Base-by-base conservation (phyloP, 345 rosid species). In the Eucalyptus tenuipes region DNA sequence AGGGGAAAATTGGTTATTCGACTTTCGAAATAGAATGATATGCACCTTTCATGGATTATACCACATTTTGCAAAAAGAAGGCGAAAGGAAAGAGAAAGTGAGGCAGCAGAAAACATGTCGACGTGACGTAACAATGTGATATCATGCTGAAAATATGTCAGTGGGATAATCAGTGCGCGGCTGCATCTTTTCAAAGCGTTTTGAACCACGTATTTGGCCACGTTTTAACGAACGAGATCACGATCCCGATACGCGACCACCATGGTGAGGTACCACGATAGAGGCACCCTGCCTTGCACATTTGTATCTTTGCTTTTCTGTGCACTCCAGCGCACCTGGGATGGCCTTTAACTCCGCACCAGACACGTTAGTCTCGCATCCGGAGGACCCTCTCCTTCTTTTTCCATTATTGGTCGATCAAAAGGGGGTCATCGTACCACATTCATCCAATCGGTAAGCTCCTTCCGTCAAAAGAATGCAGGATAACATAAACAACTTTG, bases 91-190 rank as follows among this genome's bases (percentile, higher is more conserved):
- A 33, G 24, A 4, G 40, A 66, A 33, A 68, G 80, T 1, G 7
- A 71, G 8, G 3, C 13, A 10, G 0, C 1, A 0, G 14, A 71
- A 37, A 71, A 71, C 12, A 12, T 40, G 7, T 71, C 8, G 13
- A 40, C 15, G 25, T 37, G 27, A 71, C 2, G 82, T 20, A 37
- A 37, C 8, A 20, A 71, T 22, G 13, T 37, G 82, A 71, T 71
- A 71, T 71, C 27, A 40, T 0, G 0, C 27, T 6, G 29, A 75
- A 40, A 75, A 4, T 47, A 20, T 44, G 0, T n/a, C 3, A 10
- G 4, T 1, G 20, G 3, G 13, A 40, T 5, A 3, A 75, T 40
- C 1, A 40, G 45, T 75, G 47, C 8, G 4, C 8, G 4, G 29
- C 15, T 40, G 22, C 84, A 11, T 40, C 47, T 75, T 75, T 75